Base-by-base conservation (phyloP, 768 basidiomycete species). In the Sarcodon aspratus region DNA sequence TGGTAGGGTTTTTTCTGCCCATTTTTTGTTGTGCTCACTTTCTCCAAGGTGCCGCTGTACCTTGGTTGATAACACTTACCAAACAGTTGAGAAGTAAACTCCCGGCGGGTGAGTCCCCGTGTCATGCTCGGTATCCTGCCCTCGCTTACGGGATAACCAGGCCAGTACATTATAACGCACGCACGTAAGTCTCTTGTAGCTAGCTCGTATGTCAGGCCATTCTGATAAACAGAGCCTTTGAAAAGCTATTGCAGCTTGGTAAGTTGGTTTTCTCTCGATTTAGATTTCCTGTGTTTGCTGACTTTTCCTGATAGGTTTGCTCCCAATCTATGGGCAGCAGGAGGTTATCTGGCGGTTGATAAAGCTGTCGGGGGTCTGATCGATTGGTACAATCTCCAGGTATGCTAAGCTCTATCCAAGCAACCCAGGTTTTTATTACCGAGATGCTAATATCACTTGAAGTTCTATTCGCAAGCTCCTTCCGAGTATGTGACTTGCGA, bases 401-500 rank as follows among this genome's bases (percentile, higher is more conserved):
- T 68, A 45, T 52, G 57, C 48, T 27, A 5, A 2, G 21, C 13
- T 38, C 12, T 27, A 33, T 6, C 32, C 44, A 35, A 27, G 17
- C 9, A 12, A 3, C 32, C n/a, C 15, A 31, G 3, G 40, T 1
- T 33, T 9, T 43, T 3, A 35, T 27, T 11, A 17, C 9, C n/a
- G 36, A 12, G 11, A 43, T 36, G 36, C 54, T 21, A 9, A 50
- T 63, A 53, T 66, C 64, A 44, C 6, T 9, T 27, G 21, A 27
- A 27, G 21, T 27, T 1, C 18, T 7, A 32, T 37, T 18, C 59
- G 82, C 80, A 83, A 71, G 82, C 79, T 37, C 54, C 66, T 15
- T 64, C 63, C 11, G 82, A 82, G 56, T 85, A 84, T 59, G 78
- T 77, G 6, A 80, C 78, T 31, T 85, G 82, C 59, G 46, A 59